phyloP scores from a whole-genome alignment of 2,329 filamentous ascomycete genomes.

The Beauveria pseudobassiana region DNA sequence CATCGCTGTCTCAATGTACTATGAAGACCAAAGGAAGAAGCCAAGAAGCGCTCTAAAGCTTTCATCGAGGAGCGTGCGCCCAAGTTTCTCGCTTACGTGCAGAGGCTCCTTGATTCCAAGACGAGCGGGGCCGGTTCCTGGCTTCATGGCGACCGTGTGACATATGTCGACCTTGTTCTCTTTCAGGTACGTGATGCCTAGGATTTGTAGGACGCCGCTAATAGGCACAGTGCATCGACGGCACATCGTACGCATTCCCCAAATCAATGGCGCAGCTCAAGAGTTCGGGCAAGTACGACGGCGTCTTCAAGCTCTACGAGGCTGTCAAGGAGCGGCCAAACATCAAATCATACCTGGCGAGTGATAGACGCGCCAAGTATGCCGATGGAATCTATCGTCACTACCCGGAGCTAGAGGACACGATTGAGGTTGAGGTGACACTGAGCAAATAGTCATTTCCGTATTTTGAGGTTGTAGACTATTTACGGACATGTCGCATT shows the following conservation, averaged over 20 bases:
- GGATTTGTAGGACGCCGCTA: background rate
- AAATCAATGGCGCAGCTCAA: conserved; percentile 53
- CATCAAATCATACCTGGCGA: conserved; percentile 62
- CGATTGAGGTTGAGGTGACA: background rate
- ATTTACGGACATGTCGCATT: background rate
- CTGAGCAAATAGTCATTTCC: background rate
- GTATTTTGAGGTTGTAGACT: background rate
- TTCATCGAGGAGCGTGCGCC: conserved; percentile 58
- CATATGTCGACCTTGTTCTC: conserved; percentile 65
- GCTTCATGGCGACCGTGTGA: conserved; percentile 57
- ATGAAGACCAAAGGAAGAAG: conserved; percentile 67
- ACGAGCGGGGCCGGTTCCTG: conserved; percentile 52
- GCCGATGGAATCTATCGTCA: conserved; percentile 60
- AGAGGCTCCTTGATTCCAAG: conserved; percentile 53
- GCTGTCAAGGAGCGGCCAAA: conserved; percentile 54
- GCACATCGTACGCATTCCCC: conserved; percentile 60
- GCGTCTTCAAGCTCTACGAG: conserved; percentile 57
- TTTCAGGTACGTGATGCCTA: conserved; percentile 50
- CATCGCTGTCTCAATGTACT: conserved; percentile 50
- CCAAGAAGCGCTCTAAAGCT: conserved; percentile 46
- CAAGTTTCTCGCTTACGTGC: conserved; percentile 65
- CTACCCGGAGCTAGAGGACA: conserved; percentile 63
- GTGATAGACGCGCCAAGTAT: conserved; percentile 55
- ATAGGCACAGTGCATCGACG: conserved; percentile 42
- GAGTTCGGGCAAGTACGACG: conserved; percentile 47